Conservation (phyloP, 1,284 basidiomycete species). For the Malassezia slooffiae region DNA sequence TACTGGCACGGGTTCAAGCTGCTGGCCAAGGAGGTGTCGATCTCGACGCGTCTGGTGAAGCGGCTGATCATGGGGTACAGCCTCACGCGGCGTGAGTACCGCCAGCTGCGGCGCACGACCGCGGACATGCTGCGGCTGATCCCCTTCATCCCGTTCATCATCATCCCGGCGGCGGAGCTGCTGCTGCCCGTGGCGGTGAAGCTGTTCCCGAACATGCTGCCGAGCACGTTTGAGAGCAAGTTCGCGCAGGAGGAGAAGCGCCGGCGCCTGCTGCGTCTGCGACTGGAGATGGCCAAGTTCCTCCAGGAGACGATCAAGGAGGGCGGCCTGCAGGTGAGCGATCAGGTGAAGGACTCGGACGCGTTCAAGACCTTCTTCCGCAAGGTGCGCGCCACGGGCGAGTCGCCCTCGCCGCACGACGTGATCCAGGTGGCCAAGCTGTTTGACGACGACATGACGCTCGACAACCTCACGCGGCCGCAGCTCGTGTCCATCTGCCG, state of each 20-base stretch:
- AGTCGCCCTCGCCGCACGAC: slow-evolving; percentile 75
- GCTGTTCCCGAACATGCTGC: slow-evolving; percentile 97
- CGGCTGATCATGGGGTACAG: slow-evolving; percentile 83
- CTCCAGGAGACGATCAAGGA: slow-evolving; percentile 92
- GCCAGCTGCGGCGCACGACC: slow-evolving; percentile 88
- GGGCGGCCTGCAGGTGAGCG: slow-evolving; percentile 73
- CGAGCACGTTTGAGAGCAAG: slow-evolving; percentile 95
- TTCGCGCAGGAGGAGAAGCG: slow-evolving; percentile 78
- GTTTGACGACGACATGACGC: slow-evolving; percentile 91
- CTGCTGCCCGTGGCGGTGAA: slow-evolving; percentile 93
- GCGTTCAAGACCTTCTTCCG: slow-evolving; percentile 99
- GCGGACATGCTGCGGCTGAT: slow-evolving; percentile 82
- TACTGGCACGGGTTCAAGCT: slow-evolving; percentile 97
- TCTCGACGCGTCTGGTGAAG: slow-evolving; percentile 75
- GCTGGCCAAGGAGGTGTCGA: slow-evolving; percentile 83
- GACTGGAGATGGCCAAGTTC: slow-evolving; percentile 98
- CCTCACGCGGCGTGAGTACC: slow-evolving; percentile 79
- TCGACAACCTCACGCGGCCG: slow-evolving; percentile 93
- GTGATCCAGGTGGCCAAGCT: slow-evolving; percentile 89
- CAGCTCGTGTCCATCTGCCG: slow-evolving; percentile 94
- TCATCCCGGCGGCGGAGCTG: slow-evolving; percentile 97
- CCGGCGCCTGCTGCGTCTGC: slow-evolving; percentile 81
- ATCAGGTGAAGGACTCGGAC: slow-evolving; percentile 75
- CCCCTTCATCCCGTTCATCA: slow-evolving; percentile 85
- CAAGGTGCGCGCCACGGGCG: slow-evolving; percentile 91